These are phyloP conservation scores for Phaeosphaeria sp. DNA, from an alignment of 2,329 filamentous ascomycete species.

Conservation along the genomic window DNA sequence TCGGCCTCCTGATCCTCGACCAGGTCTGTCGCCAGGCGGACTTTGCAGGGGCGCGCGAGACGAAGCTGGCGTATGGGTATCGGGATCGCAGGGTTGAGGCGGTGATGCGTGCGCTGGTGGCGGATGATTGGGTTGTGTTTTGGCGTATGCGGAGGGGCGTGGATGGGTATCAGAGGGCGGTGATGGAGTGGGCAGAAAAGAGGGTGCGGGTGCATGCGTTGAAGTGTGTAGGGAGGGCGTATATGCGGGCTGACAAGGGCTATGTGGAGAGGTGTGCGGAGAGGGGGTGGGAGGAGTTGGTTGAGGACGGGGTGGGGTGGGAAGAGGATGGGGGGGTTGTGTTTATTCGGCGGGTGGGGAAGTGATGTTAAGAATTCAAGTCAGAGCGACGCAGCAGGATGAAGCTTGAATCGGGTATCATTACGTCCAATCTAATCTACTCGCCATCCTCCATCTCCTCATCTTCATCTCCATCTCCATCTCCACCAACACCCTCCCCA, in stretches of 20 bases:
- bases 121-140: slow-evolving; percentile 84
- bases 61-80: slow-evolving; percentile 67
- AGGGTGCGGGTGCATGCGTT: slow-evolving; percentile 77
- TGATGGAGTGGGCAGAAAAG: slow-evolving; percentile 83
- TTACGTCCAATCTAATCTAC: slow-evolving; percentile 26
- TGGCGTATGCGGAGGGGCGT: slow-evolving; percentile 73
- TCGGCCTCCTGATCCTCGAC: slow-evolving; percentile 83
- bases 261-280: slow-evolving; percentile 75
- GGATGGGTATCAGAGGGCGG: slow-evolving; percentile 77
- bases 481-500: slow-evolving; percentile 58
- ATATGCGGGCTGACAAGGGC: slow-evolving; percentile 72
- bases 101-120: slow-evolving; percentile 72
- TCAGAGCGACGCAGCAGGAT: too few species aligned
- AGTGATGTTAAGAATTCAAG: not conserved
- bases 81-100: slow-evolving; percentile 72
- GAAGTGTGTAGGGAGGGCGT: slow-evolving; percentile 85
- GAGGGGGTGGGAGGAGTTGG: slow-evolving; percentile 74
- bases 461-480: slow-evolving; percentile 56
- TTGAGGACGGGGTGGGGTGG: slow-evolving; percentile 82
- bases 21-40: slow-evolving; percentile 83
- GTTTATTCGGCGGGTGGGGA: slow-evolving; percentile 62
- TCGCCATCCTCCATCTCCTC: slow-evolving; percentile 56
- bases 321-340: slow-evolving; percentile 73
- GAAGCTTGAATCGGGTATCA: slow-evolving; percentile 42
- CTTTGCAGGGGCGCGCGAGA: slow-evolving; percentile 73